Evolutionary conservation across 2,329 filamentous ascomycete species (phyloP), one percentile per base, ranked within the genome.

Genomic region (Parastagonospora avenae): DNA sequence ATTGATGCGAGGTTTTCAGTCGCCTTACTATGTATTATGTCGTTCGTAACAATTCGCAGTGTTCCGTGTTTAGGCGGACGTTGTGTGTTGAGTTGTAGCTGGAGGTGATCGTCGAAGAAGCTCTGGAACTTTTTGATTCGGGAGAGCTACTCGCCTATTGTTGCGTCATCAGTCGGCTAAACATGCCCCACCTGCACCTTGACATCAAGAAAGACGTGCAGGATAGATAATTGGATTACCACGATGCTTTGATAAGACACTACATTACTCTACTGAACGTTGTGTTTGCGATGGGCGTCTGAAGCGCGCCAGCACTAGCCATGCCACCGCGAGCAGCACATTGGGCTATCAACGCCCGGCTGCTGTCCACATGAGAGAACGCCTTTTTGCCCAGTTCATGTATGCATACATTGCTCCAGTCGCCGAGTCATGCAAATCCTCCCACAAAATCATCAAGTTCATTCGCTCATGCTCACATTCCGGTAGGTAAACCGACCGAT

Each of bases 391-490:
- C 55, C 57, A 52, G 56, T 24, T 45, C 61, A 46, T 62, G 42
- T 53, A 53, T 57, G 52, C 54, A 64, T n/a, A 42, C 49, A 57
- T 66, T 70, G 67, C 68, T 70, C 70, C 68, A 69, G 57, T 73
- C 70, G 70, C 70, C 70, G 52, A 63, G 60, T 58, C 60, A 73
- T 73, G 70, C 70, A 71, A 60, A 57, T 56, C 63, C 49, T 55
- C 60, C 60, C 62, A 64, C 19, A 66, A 59, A 68, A 59, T 71
- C 66, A 65, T 69, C 53, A 71, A 67, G 66, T 57, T 70, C 67
- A 67, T 68, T 71, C 63, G 65, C 66, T 71, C 69, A 62, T 71
- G 57, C 59, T 64, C 63, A 67, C 62, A 48, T 67, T 60, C 54
- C 66, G 52, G 51, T 60, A 62, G 48, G 55, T 59, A 54, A 62